These are phyloP conservation scores for Telopea speciosissima DNA, from an alignment of 177 flowering plant species.

Conservation along the genomic window DNA sequence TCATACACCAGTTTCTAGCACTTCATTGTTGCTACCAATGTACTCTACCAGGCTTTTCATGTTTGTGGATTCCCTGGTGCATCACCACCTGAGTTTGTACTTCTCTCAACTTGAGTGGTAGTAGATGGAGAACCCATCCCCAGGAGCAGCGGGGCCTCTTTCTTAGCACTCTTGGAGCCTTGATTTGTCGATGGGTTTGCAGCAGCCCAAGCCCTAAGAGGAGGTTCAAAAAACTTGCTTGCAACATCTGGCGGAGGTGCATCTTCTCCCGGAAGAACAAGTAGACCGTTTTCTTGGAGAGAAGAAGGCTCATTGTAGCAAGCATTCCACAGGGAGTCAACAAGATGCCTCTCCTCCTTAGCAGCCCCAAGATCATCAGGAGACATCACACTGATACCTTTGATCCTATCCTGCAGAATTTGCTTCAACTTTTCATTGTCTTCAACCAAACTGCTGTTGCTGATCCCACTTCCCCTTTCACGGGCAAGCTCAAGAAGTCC, in stretches of 20 bases:
- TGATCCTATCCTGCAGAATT: constrained; percentile 63
- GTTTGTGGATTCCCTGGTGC: neutral
- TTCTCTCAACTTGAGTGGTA: neutral
- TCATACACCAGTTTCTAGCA: neutral
- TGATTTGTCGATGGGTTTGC: constrained; percentile 24
- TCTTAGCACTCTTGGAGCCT: constrained; percentile 32
- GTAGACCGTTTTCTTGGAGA: constrained; percentile 68
- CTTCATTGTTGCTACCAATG: neutral
- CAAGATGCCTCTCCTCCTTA: constrained; percentile 81
- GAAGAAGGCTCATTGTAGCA: constrained; percentile 80
- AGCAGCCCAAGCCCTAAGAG: constrained; percentile 72
- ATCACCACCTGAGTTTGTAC: constrained; percentile 2
- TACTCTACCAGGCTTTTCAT: neutral
- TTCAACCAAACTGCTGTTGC: constrained; percentile 20
- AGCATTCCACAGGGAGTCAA: constrained; percentile 76
- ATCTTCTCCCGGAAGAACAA: constrained; percentile 76
- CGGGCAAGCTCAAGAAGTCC: constrained; percentile 69
- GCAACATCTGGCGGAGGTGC: constrained; percentile 88
- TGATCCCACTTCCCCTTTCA: constrained; percentile 26
- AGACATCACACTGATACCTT: constrained; percentile 57
- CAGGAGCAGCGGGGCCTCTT: constrained; percentile 51
- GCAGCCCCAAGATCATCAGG: constrained; percentile 78
- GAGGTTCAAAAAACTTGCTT: constrained; percentile 68
- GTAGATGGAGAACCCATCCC: constrained; percentile 43
- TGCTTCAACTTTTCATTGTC: constrained; percentile 60